Evolutionary conservation across 2,329 filamentous ascomycete species (phyloP).

Genomic region (Trichophyton rubrum): DNA sequence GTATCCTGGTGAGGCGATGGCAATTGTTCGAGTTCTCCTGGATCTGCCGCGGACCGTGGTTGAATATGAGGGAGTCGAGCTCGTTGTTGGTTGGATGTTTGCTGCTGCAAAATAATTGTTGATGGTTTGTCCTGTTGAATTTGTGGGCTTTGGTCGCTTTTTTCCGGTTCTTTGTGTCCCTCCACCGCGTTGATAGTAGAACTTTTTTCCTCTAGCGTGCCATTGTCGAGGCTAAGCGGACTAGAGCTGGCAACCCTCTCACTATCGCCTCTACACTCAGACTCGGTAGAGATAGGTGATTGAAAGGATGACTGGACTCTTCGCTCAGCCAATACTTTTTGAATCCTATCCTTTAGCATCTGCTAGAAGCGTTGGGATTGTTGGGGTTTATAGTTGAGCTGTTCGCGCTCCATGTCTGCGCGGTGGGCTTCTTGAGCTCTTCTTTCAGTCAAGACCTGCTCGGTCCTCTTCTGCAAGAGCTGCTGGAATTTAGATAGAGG

Average conservation of each 20-base stretch:
- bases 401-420: neutral
- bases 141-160: neutral
- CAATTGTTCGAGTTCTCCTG: neutral
- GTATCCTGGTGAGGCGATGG: neutral
- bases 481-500: neutral
- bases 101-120: neutral
- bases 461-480: neutral
- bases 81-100: neutral
- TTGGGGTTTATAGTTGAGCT: neutral
- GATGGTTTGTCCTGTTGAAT: neutral
- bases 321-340: neutral
- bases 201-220: neutral
- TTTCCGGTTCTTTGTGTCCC: neutral
- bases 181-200: neutral
- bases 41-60: neutral
- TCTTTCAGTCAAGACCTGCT: neutral
- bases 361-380: neutral
- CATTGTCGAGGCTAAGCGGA: neutral
- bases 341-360: neutral
- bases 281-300: neutral
- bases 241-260: neutral
- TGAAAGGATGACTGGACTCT: neutral
- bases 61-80: neutral
- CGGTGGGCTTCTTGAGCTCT: neutral
- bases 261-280: neutral